phyloP scores from a whole-genome alignment of 139 green algal species.

The Coelastrella sp. region DNA sequence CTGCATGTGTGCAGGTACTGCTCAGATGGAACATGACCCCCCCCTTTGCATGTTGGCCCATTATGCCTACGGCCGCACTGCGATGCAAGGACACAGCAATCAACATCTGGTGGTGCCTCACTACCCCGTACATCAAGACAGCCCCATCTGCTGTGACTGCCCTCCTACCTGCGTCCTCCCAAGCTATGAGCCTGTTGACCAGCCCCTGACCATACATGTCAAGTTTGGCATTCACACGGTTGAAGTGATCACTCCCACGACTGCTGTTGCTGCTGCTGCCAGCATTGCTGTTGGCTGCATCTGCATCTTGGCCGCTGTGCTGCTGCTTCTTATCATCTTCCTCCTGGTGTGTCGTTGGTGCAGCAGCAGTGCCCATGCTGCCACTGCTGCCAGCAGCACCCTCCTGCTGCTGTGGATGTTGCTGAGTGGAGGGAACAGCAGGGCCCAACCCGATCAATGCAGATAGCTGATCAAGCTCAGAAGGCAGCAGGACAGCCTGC shows the following conservation, averaged over 20 bases:
- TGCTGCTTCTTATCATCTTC: conserved; percentile 15
- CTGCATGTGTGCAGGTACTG: too few species aligned
- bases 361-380: not conserved
- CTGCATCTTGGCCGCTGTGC: too few species aligned
- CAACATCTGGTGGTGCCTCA: not conserved
- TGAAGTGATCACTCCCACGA: not conserved
- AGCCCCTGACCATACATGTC: conserved; percentile 42
- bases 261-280: conserved; percentile 9
- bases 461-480: not conserved
- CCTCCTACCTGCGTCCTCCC: conserved; percentile 45
- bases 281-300: not conserved
- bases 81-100: not conserved
- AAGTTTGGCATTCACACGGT: conserved; percentile 9
- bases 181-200: conserved; percentile 45
- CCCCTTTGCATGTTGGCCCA: too few species aligned
- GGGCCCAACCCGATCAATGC: not conserved
- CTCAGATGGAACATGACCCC: too few species aligned
- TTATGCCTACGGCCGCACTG: too few species aligned
- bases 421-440: too few species aligned
- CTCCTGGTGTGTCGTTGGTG: not conserved
- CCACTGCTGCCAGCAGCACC: too few species aligned
- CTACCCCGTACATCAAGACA: not conserved
- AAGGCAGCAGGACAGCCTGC: too few species aligned
- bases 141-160: not conserved
- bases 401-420: too few species aligned